These are phyloP conservation scores for Candida ponderosae DNA, from an alignment of 805 yeast genomes.

Conservation along the genomic window DNA sequence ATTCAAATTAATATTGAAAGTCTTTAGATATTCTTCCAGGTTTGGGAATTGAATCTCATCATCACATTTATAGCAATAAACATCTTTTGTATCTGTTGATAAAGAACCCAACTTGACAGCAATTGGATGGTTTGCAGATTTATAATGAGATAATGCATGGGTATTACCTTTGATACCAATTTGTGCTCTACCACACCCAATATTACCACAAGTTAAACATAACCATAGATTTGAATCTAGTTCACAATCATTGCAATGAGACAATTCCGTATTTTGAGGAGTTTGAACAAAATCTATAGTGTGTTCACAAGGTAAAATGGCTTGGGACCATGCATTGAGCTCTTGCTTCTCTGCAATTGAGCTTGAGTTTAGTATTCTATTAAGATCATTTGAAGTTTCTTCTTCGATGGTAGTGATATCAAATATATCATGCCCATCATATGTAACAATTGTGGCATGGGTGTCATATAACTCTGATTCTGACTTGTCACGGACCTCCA, in stretches of 20 bases:
- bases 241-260: conserved; percentile 51
- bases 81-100: conserved; percentile 71
- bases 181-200: conserved; percentile 94
- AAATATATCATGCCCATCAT: conserved; percentile 16
- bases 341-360: conserved; percentile 59
- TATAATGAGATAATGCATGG: conserved; percentile 75
- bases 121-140: conserved; percentile 56
- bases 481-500: conserved; percentile 55
- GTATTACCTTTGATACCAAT: conserved; percentile 93
- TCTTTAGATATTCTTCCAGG: conserved; percentile 36
- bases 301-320: conserved; percentile 74
- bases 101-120: conserved; percentile 91
- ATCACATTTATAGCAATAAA: conserved; percentile 82
- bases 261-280: conserved; percentile 21
- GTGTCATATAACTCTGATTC: conserved; percentile 60
- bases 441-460: conserved; percentile 14
- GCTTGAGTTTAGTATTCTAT: conserved; percentile 43
- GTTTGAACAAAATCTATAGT: conserved; percentile 45
- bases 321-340: conserved; percentile 88
- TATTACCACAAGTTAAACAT: conserved; percentile 82
- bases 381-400: conserved; percentile 25
- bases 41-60: conserved; percentile 80
- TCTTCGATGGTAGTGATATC: conserved; percentile 21
- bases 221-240: conserved; percentile 82
- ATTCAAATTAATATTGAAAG: conserved; percentile 61